Evolutionary conservation across 768 basidiomycete species (phyloP), one percentile per base, ranked within the genome.

Genomic region (Gyrodon lividus): DNA sequence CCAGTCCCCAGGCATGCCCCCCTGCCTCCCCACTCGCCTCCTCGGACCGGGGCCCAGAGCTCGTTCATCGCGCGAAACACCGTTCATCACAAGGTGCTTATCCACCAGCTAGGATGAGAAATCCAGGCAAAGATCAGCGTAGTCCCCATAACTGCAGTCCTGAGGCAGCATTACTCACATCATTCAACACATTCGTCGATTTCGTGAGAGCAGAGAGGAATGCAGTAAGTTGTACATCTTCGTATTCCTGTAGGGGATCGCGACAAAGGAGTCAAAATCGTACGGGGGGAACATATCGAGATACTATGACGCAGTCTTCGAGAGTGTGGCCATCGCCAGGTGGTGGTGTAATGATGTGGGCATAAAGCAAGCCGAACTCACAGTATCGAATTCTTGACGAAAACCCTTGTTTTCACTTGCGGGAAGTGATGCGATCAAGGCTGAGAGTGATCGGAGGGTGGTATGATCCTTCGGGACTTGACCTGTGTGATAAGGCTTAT

Each of bases 191-290:
- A 57, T 86, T 87, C 14, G 95, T 79, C 26, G 90, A 89, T 70
- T 94, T 95, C 6, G 95, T 98, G 52, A 99, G 70, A 13, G 85
- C 82, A 0, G 92, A 86, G 12, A 99, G 75, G 70, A 92, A 91
- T 8, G 88, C 86, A 1, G 93, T 97, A 24, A 99, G 74, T 54
- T 97, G 92, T 14, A 96, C 93, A 65, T 99, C 95, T 62, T 88
- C 89, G 69, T 95, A 92, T 81, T 99, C 96, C 93, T 97, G 59
- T 30, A 45, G 37, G 17, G 12, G 23, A 38, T 5, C 30, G 31
- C 30, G 24, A 46, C 28, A 34, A 51, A 43, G 7, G 20, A 28
- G 45, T 30, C 43, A 56, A 41, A 42, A 51, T 13, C n/a, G 8
- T 31, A n/a, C 7, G 7, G 24, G 8, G 38, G 30, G 30, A 17